phyloP scores from a whole-genome alignment of 306 rosid species.

The Fragaria iinumae region DNA sequence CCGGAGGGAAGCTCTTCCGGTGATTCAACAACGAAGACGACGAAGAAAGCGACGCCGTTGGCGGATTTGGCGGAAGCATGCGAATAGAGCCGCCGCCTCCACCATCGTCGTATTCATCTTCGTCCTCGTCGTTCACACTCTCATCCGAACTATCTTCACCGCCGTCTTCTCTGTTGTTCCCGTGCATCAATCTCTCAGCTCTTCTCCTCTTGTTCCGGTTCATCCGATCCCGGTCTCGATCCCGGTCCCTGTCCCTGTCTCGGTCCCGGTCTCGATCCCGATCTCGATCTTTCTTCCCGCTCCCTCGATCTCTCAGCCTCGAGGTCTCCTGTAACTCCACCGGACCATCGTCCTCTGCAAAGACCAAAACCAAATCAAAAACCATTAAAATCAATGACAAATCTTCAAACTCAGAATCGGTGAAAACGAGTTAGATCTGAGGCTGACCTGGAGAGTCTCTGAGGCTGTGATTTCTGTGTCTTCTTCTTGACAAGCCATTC shows the following conservation, averaged over 20 bases:
- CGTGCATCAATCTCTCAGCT: slow-evolving; percentile 76
- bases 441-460: slow-evolving; percentile 90
- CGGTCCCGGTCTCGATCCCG: slow-evolving; percentile 77
- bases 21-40: slow-evolving; percentile 43
- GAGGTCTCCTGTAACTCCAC: slow-evolving; percentile 77
- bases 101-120: slow-evolving; percentile 69
- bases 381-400: slow-evolving; percentile 24
- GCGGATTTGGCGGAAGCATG: slow-evolving; percentile 74
- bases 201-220: slow-evolving; percentile 78
- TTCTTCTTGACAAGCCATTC: slow-evolving; percentile 72
- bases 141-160: slow-evolving; percentile 86
- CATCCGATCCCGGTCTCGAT: slow-evolving; percentile 87
- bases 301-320: slow-evolving; percentile 76
- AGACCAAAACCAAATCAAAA: neutral
- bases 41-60: slow-evolving; percentile 29
- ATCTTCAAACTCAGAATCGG: neutral
- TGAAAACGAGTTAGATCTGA: slow-evolving; percentile 52
- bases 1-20: slow-evolving; percentile 78
- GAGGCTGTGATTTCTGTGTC: slow-evolving; percentile 68
- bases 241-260: slow-evolving; percentile 58
- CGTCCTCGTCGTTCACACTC: slow-evolving; percentile 83
- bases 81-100: slow-evolving; percentile 56
- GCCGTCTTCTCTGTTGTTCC: slow-evolving; percentile 65
- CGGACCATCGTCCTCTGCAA: slow-evolving; percentile 83
- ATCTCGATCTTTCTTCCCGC: slow-evolving; percentile 65